These are phyloP conservation scores for Tylopilus subfusipes DNA, from an alignment of 768 basidiomycete genomes.

Conservation along the genomic window DNA sequence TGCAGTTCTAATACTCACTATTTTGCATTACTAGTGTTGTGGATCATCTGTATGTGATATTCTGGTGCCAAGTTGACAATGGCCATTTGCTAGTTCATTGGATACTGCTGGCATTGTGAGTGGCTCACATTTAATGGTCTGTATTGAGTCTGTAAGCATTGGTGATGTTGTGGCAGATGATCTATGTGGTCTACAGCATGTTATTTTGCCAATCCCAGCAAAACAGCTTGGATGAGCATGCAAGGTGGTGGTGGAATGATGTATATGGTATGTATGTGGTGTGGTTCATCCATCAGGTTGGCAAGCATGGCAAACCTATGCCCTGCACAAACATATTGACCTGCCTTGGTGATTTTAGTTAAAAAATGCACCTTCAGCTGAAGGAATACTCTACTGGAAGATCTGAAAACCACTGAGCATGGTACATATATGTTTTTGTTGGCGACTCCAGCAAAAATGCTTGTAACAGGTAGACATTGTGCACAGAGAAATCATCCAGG, in stretches of 20 bases:
- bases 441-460: no score
- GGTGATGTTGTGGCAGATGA: background rate
- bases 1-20: background rate
- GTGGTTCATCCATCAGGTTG: no score
- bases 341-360: no score
- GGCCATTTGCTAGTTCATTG: background rate
- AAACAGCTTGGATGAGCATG: no score
- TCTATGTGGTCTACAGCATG: background rate
- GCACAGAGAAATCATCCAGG: no score
- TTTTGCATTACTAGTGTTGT: background rate
- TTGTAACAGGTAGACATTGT: no score
- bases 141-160: background rate
- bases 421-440: no score
- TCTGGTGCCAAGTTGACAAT: background rate
- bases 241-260: background rate
- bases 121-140: background rate
- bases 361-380: no score
- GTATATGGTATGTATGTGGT: background rate
- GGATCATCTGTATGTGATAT: background rate
- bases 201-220: background rate
- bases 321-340: no score
- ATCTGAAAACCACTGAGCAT: no score
- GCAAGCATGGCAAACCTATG: no score
- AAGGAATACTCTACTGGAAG: no score
- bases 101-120: background rate